Percentiles rank a stretch among this genome's conserved stretches.
phyloP scores from a whole-genome alignment of 2,329 filamentous ascomycete genomes.

The Scedosporium dehoogii region DNA sequence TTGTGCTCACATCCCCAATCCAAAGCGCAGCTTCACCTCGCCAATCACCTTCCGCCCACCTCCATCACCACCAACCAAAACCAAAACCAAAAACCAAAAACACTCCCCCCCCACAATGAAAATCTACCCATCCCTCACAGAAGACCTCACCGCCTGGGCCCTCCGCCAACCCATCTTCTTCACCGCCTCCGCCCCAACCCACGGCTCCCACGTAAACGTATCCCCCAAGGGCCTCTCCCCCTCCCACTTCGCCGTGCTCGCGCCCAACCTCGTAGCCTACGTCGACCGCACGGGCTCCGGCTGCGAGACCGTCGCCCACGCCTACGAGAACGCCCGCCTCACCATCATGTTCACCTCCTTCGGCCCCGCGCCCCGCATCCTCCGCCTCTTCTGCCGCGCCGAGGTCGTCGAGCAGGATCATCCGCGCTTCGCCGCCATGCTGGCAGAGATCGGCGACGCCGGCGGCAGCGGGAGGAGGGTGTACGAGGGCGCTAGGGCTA shows the following conservation, averaged over 20 bases:
- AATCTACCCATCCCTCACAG: slow-evolving; percentile 44
- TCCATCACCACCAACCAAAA: neutral
- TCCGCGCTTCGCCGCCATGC: slow-evolving; percentile 34
- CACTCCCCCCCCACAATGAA: slow-evolving; percentile 36
- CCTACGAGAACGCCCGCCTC: slow-evolving; percentile 67
- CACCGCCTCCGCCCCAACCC: slow-evolving; percentile 60
- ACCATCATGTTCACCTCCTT: slow-evolving; percentile 68
- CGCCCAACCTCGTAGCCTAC: slow-evolving; percentile 54
- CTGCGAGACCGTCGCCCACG: slow-evolving; percentile 64
- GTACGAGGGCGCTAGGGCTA: slow-evolving; percentile 43
- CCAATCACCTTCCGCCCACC: no score
- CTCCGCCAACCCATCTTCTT: slow-evolving; percentile 64
- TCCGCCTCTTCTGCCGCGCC: slow-evolving; percentile 53
- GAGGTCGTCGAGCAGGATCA: slow-evolving; percentile 50
- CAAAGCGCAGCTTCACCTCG: no score
- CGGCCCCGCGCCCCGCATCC: slow-evolving; percentile 46
- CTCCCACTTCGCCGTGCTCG: slow-evolving; percentile 49
- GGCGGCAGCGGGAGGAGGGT: slow-evolving; percentile 18
- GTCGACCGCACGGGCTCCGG: slow-evolving; percentile 67
- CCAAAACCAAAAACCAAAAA: neutral
- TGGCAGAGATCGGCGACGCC: slow-evolving; percentile 20
- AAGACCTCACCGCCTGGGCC: slow-evolving; percentile 52
- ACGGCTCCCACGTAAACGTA: slow-evolving; percentile 62
- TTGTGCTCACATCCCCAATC: no score
- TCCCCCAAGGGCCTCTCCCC: slow-evolving; percentile 63